Evolutionary conservation across 2,329 filamentous ascomycete species (phyloP).

Genomic region (Lasiodiplodia theobromae): DNA sequence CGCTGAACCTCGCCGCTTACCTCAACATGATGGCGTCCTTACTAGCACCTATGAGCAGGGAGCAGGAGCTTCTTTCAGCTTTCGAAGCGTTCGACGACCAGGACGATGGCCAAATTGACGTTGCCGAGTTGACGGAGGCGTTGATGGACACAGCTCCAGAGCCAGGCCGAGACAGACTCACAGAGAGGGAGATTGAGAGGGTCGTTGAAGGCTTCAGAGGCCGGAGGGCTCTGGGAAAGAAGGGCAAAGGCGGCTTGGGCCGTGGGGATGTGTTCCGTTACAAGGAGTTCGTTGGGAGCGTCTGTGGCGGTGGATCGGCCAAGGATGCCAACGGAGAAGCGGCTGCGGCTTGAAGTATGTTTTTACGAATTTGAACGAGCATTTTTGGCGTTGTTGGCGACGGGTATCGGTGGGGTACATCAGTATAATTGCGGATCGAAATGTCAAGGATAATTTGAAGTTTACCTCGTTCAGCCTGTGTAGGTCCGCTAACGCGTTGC

Average conservation of each 20-base stretch:
- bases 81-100: conserved; percentile 96
- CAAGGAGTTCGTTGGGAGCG: conserved; percentile 79
- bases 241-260: conserved; percentile 52
- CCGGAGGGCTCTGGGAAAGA: conserved; percentile 79
- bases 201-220: conserved; percentile 88
- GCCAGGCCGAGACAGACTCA: conserved; percentile 64
- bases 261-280: conserved; percentile 92
- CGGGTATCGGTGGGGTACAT: neutral
- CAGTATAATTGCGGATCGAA: neutral
- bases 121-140: conserved; percentile 81
- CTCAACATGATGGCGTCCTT: conserved; percentile 80
- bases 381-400: conserved; percentile 11
- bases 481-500: too few species aligned
- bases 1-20: conserved; percentile 84
- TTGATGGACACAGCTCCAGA: conserved; percentile 62
- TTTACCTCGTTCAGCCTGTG: neutral
- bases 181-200: conserved; percentile 79
- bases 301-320: conserved; percentile 20
- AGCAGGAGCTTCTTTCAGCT: conserved; percentile 82
- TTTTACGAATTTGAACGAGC: neutral
- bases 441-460: neutral
- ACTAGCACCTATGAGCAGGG: conserved; percentile 76
- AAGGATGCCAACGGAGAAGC: conserved; percentile 25
- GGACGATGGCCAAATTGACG: conserved; percentile 90
- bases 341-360: neutral